A percentile compares a stretch with the other conserved stretches of the same genome.
phyloP scores from a whole-genome alignment of 2,329 filamentous ascomycete species.

The Aciculosporium take region DNA sequence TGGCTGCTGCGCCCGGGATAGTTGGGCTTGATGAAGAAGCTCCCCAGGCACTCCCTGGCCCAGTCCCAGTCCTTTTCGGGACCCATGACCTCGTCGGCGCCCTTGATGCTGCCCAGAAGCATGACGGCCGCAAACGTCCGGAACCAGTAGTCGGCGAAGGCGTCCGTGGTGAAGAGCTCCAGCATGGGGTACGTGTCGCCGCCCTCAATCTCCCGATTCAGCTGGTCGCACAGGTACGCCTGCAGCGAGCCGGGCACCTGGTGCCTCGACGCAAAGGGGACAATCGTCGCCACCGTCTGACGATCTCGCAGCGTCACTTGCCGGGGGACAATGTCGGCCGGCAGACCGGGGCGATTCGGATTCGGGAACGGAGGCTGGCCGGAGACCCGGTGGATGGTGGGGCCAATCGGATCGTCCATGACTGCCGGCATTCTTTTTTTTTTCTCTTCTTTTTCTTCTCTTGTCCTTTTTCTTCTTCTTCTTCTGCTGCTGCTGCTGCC shows the following conservation, averaged over 20 bases:
- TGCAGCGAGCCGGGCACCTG: conserved; percentile 65
- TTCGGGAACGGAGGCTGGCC: conserved; percentile 52
- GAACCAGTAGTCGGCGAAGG: conserved; percentile 78
- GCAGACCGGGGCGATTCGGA: conserved; percentile 47
- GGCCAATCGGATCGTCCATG: conserved; percentile 59
- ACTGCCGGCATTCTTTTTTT: conserved; percentile 52
- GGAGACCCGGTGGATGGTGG: conserved; percentile 56
- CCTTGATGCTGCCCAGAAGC: conserved; percentile 62
- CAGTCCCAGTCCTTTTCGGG: conserved; percentile 61
- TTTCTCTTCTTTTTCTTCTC: not conserved
- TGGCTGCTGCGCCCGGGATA: conserved; percentile 85
- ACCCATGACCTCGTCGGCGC: conserved; percentile 41
- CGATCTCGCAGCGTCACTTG: conserved; percentile 74
- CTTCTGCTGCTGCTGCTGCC: too few relatives aligned
- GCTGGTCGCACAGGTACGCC: conserved; percentile 64
- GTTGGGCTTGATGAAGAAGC: conserved; percentile 90
- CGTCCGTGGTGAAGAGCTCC: conserved; percentile 56
- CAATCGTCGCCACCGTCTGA: conserved; percentile 67
- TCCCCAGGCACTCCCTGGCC: conserved; percentile 69
- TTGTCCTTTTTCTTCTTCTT: too few relatives aligned
- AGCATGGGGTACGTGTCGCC: conserved; percentile 88
- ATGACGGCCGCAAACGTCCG: conserved; percentile 81
- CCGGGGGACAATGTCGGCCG: conserved; percentile 53
- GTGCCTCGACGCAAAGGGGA: conserved; percentile 64
- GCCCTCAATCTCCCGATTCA: conserved; percentile 82